Percentiles rank a stretch among this genome's conserved stretches.
These are phyloP conservation scores for Paraphoma chrysanthemicola DNA, from an alignment of 2,329 filamentous ascomycete genomes.

Conservation along the genomic window DNA sequence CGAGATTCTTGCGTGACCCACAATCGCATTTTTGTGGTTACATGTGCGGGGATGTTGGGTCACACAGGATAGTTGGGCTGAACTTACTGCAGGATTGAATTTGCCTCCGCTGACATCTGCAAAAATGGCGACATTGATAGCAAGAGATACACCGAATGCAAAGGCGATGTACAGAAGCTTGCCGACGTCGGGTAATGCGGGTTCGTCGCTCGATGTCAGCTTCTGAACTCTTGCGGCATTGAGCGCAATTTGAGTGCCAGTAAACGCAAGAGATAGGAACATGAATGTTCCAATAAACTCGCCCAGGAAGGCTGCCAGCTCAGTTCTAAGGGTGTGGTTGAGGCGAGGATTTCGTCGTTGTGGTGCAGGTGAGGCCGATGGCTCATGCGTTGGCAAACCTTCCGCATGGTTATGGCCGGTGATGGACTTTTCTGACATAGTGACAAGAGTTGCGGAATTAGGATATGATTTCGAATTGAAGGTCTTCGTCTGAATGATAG, in stretches of 20 bases:
- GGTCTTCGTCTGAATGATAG: background rate
- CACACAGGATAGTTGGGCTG: slow-evolving; percentile 8
- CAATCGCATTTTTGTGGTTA: background rate
- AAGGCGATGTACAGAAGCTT: slow-evolving; percentile 48
- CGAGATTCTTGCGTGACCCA: background rate
- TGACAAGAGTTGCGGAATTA: background rate
- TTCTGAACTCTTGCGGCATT: slow-evolving; percentile 43
- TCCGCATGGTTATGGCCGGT: slow-evolving; percentile 7
- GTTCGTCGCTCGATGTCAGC: slow-evolving; percentile 24
- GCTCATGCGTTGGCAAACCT: slow-evolving; percentile 21
- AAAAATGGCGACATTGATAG: slow-evolving; percentile 47
- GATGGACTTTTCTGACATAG: slow-evolving; percentile 13
- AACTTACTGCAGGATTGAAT: slow-evolving; percentile 40
- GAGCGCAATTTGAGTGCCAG: slow-evolving; percentile 56
- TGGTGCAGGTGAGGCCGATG: slow-evolving; percentile 9
- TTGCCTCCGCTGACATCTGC: slow-evolving; percentile 44
- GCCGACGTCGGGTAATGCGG: slow-evolving; percentile 16
- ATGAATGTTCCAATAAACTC: slow-evolving; percentile 57
- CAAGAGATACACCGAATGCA: slow-evolving; percentile 41
- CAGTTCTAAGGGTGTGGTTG: slow-evolving; percentile 19
- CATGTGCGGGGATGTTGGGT: slow-evolving; percentile 32
- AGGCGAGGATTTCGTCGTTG: slow-evolving; percentile 1
- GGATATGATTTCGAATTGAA: background rate
- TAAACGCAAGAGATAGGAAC: slow-evolving; percentile 49
- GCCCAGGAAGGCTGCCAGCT: slow-evolving; percentile 41